These are phyloP conservation scores for Cyclanthera cordifolia DNA, from an alignment of 306 rosid genomes.

Conservation along the genomic window DNA sequence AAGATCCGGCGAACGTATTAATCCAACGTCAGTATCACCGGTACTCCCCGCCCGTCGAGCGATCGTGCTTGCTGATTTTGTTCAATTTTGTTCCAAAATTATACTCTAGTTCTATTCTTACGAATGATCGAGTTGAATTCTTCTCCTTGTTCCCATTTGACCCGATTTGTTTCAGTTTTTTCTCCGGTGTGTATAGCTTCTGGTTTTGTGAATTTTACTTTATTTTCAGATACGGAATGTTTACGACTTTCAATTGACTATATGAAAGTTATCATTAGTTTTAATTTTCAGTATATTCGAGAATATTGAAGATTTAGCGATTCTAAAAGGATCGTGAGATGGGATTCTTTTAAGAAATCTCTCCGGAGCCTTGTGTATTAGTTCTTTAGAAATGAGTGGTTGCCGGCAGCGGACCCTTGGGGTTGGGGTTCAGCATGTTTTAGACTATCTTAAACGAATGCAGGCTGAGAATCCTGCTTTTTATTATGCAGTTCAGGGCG, in stretches of 20 bases:
- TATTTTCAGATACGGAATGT: background rate
- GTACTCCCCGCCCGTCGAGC: background rate
- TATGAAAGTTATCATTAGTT: background rate
- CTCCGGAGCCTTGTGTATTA: background rate
- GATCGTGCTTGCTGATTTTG: background rate
- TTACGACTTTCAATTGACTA: background rate
- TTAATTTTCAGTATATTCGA: background rate
- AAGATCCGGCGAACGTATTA: background rate
- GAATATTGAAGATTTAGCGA: background rate
- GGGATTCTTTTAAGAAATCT: background rate
- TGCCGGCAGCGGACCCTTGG: conserved; percentile 52
- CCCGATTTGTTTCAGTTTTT: conserved; percentile 1
- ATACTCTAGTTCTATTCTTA: background rate
- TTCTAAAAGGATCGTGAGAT: background rate
- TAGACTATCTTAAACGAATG: conserved; percentile 75
- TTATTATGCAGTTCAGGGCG: conserved; percentile 57
- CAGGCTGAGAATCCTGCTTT: conserved; percentile 69
- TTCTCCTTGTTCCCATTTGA: background rate
- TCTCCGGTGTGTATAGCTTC: background rate
- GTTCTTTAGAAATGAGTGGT: conserved; percentile 50
- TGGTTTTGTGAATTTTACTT: background rate
- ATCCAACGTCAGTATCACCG: background rate
- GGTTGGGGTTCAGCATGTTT: conserved; percentile 56
- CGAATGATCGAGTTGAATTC: background rate
- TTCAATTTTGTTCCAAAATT: background rate